Evolutionary conservation across 2,329 filamentous ascomycete species (phyloP), one percentile per base, ranked within the genome.

Genomic region (Tolypocladium pustulatum): DNA sequence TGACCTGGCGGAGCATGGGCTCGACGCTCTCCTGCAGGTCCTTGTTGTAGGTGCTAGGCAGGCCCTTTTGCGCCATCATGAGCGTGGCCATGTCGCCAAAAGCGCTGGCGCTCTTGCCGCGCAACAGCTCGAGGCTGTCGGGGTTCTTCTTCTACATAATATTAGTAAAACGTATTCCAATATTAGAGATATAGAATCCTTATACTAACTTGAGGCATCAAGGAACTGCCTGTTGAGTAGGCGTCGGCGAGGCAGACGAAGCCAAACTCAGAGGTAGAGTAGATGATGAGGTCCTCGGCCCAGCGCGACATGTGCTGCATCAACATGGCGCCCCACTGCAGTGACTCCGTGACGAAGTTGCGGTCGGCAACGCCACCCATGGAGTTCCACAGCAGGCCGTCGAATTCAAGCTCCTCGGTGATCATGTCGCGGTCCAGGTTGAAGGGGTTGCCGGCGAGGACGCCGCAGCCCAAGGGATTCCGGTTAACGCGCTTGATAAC

Each of bases 21-120:
- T 95, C 88, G 61, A 90, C 86, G 60, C 84, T 87, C 75, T 96
- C 91, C 74, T 96, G 90, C n/a, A 95, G 75, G 72, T 96, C 90
- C 75, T 95, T 96, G 78, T 95, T 93, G 78, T 95, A 95, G 3
- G 88, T 91, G 51, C 83, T 88, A 2, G 90, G 89, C 34, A 94
- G 82, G 58, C 88, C 88, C 71, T 82, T 82, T 58, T 76, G 79
- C 41, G 85, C 89, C 76, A 86, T 86, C 81, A 90, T 69, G 63
- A 94, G 75, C 41, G 89, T 90, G 6, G 88, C 83, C 84, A 93
- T 89, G 63, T 91, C 87, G 32, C 90, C 91, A 68, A 95, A 93
- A 4, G 85, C 81, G 64, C 88, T 81, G 1, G 89, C 90, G 55
- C 79, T 79, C 77, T 93, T 94, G 55, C 89, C 89, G 15, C 89